Conservation (phyloP, 139 green algal species). For the Yamagishiella unicocca region DNA sequence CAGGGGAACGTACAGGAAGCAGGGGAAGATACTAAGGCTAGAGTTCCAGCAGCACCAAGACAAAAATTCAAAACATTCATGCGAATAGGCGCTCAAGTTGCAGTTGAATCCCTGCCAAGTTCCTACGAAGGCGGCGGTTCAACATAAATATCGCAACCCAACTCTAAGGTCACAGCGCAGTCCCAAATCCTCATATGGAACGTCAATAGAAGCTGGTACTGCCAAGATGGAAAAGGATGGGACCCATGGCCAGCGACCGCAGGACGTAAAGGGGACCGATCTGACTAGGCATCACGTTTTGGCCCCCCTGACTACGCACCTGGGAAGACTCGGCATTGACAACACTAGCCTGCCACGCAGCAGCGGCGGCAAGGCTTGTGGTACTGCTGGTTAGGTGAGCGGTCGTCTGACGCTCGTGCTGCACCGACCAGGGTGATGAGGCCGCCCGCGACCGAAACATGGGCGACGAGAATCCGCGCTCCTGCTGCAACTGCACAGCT, state of each 20-base stretch:
- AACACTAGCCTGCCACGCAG: conserved; percentile 29
- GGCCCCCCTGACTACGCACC: neutral
- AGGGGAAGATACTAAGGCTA: too few relatives aligned
- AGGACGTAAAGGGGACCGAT: too few relatives aligned
- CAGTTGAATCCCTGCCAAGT: too few relatives aligned
- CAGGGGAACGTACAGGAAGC: too few relatives aligned
- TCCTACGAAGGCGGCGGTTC: too few relatives aligned
- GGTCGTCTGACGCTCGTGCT: conserved; percentile 25
- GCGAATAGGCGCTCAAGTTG: too few relatives aligned
- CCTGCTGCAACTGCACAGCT: neutral
- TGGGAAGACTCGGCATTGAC: conserved; percentile 3
- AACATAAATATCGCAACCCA: too few relatives aligned
- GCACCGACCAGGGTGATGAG: neutral
- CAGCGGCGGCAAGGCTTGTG: neutral
- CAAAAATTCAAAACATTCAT: too few relatives aligned
- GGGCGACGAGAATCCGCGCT: neutral
- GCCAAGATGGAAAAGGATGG: neutral
- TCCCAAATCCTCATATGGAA: too few relatives aligned
- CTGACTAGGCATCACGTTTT: conserved; percentile 9
- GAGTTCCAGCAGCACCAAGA: too few relatives aligned
- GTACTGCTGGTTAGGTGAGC: neutral
- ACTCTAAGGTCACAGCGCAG: too few relatives aligned
- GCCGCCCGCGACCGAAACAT: neutral
- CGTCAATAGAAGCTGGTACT: neutral
- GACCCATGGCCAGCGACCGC: too few relatives aligned